Evolutionary conservation across 805 yeast species (phyloP), one percentile per base, ranked within the genome.

Genomic region (Kodamaea laetipori): DNA sequence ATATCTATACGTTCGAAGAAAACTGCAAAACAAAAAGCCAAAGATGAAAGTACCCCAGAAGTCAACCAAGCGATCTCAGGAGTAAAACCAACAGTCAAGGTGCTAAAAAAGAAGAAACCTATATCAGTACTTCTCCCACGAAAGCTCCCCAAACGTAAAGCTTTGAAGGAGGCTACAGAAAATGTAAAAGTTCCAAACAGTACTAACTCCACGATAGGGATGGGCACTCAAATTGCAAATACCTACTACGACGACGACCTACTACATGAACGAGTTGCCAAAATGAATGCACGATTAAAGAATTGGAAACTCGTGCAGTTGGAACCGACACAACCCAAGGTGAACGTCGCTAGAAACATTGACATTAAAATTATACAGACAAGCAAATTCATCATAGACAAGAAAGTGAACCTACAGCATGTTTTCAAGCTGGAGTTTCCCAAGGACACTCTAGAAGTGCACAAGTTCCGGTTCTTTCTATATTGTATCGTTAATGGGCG

Each of bases 391-490:
- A 24, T 42, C 6, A 4, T 42, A 3, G 25, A 36, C 4, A 32
- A 32, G 11, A 18, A 19, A 6, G 15, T 42, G 8, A 31, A 31
- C 33, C 23, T 42, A n/a, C 11, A 4, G 26, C 36, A 28, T 8
- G 23, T 30, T 3, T 21, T 45, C 21, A 33, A 15, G 16, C 16
- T 16, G 4, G 43, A 42, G 40, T 38, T 39, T 25, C 44, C 35
- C 3, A 17, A 35, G 8, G 15, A 31, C 6, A 13, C 27, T 4
- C 37, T 42, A 2, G 34, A 31, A 17, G 17, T 8, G 19, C 31
- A 42, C 21, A 17, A 33, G 9, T 55, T 55, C 32, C 31, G 39
- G 34, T 36, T 55, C 10, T 55, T 47, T 37, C 16, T 53, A 4
- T 43, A 50, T 35, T 23, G 52, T 10, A 19, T 50, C 12, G 17